These are phyloP conservation scores for Daldinia loculata DNA, from an alignment of 495 filamentous ascomycete species.

Conservation along the genomic window DNA sequence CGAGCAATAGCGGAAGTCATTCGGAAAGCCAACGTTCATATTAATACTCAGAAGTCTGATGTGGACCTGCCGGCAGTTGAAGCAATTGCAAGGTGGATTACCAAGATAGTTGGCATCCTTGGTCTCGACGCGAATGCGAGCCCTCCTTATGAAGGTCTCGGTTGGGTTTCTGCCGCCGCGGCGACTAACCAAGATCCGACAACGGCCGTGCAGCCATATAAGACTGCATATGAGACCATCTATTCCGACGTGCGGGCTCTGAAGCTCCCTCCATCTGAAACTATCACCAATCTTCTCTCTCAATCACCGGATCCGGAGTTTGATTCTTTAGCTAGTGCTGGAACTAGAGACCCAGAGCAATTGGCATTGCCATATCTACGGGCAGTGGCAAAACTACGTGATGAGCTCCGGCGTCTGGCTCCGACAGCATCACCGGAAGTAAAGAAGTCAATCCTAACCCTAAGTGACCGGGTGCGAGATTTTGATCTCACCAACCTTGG, in stretches of 20 bases:
- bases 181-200: conserved; percentile 55
- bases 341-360: conserved; percentile 56
- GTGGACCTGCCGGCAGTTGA: conserved; percentile 64
- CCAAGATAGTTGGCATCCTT: conserved; percentile 81
- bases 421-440: conserved; percentile 59
- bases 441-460: conserved; percentile 68
- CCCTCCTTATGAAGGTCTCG: conserved; percentile 69
- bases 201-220: conserved; percentile 57
- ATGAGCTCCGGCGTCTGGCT: conserved; percentile 70
- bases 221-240: conserved; percentile 50
- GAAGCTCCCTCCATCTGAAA: conserved; percentile 39
- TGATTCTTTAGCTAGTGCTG: conserved; percentile 48
- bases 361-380: conserved; percentile 71
- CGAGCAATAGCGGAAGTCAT: conserved; percentile 76
- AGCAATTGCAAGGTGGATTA: conserved; percentile 78
- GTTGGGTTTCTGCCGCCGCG: conserved; percentile 80
- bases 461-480: conserved; percentile 85
- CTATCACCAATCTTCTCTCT: conserved; percentile 48
- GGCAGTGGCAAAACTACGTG: conserved; percentile 70
- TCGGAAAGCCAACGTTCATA: conserved; percentile 75
- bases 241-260: conserved; percentile 51
- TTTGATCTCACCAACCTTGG: conserved; percentile 78
- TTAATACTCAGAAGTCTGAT: conserved; percentile 59
- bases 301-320: conserved; percentile 55
- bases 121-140: conserved; percentile 78